phyloP scores from a whole-genome alignment of 2,329 filamentous ascomycete genomes.

The Xylaria arbuscula region DNA sequence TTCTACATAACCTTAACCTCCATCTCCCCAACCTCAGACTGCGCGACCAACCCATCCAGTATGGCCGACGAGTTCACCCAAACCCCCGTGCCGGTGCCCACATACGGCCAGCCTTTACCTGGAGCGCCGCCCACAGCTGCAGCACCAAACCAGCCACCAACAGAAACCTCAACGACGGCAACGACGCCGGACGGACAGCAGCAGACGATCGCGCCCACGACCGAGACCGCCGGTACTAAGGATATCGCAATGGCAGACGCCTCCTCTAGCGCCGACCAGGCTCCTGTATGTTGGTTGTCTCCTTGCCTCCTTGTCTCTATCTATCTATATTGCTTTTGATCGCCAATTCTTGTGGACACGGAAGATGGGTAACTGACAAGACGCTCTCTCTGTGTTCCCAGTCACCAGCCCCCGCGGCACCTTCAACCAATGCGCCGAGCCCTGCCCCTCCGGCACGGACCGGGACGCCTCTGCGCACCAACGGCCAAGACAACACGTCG shows the following conservation, averaged over 20 bases:
- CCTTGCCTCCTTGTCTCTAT: too few relatives aligned
- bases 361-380: conserved; percentile 5
- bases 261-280: conserved; percentile 53
- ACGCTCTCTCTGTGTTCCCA: conserved; percentile 44
- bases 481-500: conserved; percentile 57
- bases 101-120: conserved; percentile 43
- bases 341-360: background rate
- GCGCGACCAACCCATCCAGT: conserved; percentile 9
- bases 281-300: conserved; percentile 50
- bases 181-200: conserved; percentile 29
- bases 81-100: conserved; percentile 46
- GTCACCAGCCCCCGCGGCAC: conserved; percentile 53
- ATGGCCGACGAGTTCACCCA: conserved; percentile 46
- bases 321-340: background rate
- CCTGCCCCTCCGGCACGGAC: conserved; percentile 56
- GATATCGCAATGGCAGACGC: conserved; percentile 60
- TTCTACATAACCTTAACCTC: too few relatives aligned
- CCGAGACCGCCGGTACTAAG: conserved; percentile 36
- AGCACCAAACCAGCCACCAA: conserved; percentile 20
- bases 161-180: conserved; percentile 15
- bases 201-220: conserved; percentile 33
- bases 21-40: background rate
- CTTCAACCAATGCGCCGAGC: conserved; percentile 51
- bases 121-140: conserved; percentile 21
- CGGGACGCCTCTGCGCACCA: conserved; percentile 60